Evolutionary conservation across 305 asterid species (phyloP).

Genomic region (Solanum aculeatissimum): DNA sequence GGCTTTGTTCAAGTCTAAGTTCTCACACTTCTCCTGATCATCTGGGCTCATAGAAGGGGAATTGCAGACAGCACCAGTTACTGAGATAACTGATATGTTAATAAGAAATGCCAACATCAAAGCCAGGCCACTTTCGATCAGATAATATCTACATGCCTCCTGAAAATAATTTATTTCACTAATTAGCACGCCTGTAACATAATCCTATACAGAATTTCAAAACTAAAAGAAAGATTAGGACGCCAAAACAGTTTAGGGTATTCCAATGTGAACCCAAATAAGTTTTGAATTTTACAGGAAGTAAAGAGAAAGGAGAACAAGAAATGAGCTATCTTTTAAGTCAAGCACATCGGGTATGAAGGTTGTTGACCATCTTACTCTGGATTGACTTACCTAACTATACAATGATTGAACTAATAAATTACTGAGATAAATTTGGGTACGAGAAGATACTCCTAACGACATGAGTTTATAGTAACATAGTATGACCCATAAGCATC

Average conservation of each 20-base stretch:
- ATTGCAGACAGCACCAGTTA: slow-evolving; percentile 86
- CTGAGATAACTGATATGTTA: slow-evolving; percentile 81
- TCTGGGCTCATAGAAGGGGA: slow-evolving; percentile 41
- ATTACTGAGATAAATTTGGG: not conserved
- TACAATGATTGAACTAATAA: not conserved
- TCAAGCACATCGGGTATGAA: not conserved
- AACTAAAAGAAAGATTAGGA: not conserved
- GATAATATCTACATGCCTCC: slow-evolving; percentile 92
- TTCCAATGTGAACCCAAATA: not conserved
- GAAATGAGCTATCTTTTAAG: not conserved
- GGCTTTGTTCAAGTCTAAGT: slow-evolving; percentile 82
- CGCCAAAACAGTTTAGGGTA: not conserved
- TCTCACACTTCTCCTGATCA: slow-evolving; percentile 53
- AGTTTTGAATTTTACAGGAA: not conserved
- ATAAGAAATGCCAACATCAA: slow-evolving; percentile 75
- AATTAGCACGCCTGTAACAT: not conserved
- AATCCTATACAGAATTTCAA: not conserved
- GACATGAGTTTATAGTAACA: not conserved
- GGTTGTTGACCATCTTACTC: not conserved
- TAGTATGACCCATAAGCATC: not conserved
- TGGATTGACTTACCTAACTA: not conserved
- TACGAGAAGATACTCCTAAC: too few species aligned
- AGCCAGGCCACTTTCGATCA: slow-evolving; percentile 87
- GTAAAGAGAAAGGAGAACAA: not conserved
- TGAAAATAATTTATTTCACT: slow-evolving; percentile 12